Percentiles rank a stretch among this genome's conserved stretches.
Evolutionary conservation across 1,139 yeast species (phyloP).

Genomic region (Candida pseudoviswanathii): DNA sequence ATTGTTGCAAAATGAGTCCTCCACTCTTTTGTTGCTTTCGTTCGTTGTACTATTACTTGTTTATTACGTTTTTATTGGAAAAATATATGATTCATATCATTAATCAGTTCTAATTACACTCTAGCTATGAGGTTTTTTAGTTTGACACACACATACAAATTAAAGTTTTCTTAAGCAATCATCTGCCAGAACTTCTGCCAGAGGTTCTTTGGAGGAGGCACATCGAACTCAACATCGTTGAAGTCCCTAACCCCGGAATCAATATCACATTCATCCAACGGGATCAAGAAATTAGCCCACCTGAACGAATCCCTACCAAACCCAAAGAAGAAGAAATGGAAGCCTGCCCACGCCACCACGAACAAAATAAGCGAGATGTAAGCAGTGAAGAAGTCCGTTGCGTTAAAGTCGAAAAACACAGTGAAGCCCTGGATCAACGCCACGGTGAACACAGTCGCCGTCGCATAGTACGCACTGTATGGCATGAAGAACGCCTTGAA

Average conservation of each 20-base stretch:
- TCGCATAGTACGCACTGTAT: constrained; percentile 60
- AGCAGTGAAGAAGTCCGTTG: constrained; percentile 60
- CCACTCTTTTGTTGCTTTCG: background rate
- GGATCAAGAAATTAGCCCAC: constrained; percentile 36
- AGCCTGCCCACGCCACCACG: constrained; percentile 50
- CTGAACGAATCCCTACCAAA: constrained; percentile 27
- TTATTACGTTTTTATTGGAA: background rate
- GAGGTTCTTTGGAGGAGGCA: constrained; percentile 41
- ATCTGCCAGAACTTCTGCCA: constrained; percentile 58
- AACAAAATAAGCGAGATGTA: constrained; percentile 65
- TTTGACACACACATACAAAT: too few relatives aligned
- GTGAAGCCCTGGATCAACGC: constrained; percentile 72
- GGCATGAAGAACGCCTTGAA: constrained; percentile 72
- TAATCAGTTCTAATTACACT: too few relatives aligned
- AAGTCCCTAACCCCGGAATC: constrained; percentile 61
- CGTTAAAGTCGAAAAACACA: constrained; percentile 58
- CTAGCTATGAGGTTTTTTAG: background rate
- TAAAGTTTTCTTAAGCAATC: too few relatives aligned
- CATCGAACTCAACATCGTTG: constrained; percentile 54
- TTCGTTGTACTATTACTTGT: background rate
- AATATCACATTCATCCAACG: constrained; percentile 60
- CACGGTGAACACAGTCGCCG: constrained; percentile 51
- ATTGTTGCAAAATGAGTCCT: background rate
- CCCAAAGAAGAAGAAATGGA: constrained; percentile 53
- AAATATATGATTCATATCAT: background rate